These are phyloP conservation scores for Neurospora sp. DNA, from an alignment of 495 filamentous ascomycete genomes.

Conservation along the genomic window DNA sequence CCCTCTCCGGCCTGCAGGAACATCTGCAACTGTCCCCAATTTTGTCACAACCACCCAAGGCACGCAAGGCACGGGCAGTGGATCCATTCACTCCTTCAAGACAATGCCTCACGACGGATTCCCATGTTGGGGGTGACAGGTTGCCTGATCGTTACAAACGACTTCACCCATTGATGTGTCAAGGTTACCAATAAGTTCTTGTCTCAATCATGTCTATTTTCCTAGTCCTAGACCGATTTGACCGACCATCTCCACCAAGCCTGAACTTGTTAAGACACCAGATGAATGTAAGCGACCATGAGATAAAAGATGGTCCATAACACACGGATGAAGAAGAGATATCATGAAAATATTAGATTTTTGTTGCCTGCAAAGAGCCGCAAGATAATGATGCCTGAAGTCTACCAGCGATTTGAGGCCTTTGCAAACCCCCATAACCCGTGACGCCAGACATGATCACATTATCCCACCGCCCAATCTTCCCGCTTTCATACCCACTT, in stretches of 20 bases:
- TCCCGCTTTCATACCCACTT: conserved; percentile 15
- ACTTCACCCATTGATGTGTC: background rate
- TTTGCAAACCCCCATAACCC: conserved; percentile 19
- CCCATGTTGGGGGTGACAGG: background rate
- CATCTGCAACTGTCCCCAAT: background rate
- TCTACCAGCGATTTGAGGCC: conserved; percentile 18
- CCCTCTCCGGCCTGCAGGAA: background rate
- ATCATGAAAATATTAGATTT: conserved; percentile 27
- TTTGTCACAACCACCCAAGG: background rate
- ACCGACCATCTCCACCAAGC: conserved; percentile 22
- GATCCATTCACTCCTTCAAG: background rate
- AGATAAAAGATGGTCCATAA: conserved; percentile 19
- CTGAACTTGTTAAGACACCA: conserved; percentile 26
- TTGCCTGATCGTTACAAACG: background rate
- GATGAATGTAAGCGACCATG: conserved; percentile 25
- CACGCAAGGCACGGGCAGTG: background rate
- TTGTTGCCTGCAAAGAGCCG: conserved; percentile 17
- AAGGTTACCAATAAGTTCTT: background rate
- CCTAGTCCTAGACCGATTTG: conserved; percentile 18
- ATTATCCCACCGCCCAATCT: conserved; percentile 21
- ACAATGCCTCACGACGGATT: background rate
- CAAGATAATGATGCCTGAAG: conserved; percentile 22
- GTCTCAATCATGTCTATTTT: conserved; percentile 12
- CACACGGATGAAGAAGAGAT: conserved; percentile 21
- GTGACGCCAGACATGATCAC: conserved; percentile 19